phyloP scores from a whole-genome alignment of 2,329 filamentous ascomycete species.

The Simplicillium aogashimaense region DNA sequence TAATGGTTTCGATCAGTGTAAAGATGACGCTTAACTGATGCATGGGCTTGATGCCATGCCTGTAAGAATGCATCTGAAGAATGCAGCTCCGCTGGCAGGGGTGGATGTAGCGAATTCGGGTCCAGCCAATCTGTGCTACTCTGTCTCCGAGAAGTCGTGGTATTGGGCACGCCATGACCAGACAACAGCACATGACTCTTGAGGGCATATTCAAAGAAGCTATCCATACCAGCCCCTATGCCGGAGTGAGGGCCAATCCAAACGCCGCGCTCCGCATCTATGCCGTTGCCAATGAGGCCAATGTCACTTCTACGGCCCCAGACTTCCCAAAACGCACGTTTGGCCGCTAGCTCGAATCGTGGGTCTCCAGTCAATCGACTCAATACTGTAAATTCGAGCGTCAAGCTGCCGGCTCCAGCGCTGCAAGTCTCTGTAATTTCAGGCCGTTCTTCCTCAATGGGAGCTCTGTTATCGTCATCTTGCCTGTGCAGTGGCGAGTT shows the following conservation, averaged over 20 bases:
- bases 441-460: constrained; percentile 4
- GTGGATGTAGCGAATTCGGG: constrained; percentile 51
- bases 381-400: constrained; percentile 85
- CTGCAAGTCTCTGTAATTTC: constrained; percentile 96
- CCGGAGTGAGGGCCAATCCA: constrained; percentile 89
- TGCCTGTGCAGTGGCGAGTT: constrained; percentile 69
- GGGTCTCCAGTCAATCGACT: constrained; percentile 79
- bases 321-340: constrained; percentile 94
- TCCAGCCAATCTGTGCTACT: constrained; percentile 42
- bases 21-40: constrained; percentile 82
- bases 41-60: constrained; percentile 78
- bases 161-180: constrained; percentile 52
- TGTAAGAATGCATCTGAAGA: constrained; percentile 69
- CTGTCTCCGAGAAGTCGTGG: constrained; percentile 26
- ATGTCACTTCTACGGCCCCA: constrained; percentile 81
- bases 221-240: constrained; percentile 93
- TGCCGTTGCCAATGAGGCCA: constrained; percentile 79
- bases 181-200: constrained; percentile 90
- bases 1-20: constrained; percentile 69
- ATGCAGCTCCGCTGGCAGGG: constrained; percentile 54
- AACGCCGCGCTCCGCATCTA: constrained; percentile 81
- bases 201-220: constrained; percentile 96
- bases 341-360: constrained; percentile 82
- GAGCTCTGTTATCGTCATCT: too few species aligned
- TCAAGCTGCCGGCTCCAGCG: constrained; percentile 89